These are phyloP conservation scores for Clarireedia homoeocarpa DNA, from an alignment of 2,329 filamentous ascomycete species.

Conservation along the genomic window DNA sequence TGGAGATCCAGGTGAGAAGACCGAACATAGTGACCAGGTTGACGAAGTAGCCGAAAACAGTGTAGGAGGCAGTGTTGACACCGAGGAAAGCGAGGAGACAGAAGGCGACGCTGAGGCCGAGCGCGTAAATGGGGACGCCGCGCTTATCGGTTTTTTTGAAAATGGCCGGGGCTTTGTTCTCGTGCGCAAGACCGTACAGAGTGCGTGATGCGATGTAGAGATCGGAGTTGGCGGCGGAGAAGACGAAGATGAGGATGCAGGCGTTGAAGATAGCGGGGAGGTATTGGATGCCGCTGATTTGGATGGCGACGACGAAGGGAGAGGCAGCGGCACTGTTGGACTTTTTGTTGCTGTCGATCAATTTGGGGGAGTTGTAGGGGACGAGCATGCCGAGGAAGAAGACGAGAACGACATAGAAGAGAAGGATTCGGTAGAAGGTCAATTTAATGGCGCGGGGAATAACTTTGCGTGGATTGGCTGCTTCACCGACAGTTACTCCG, in stretches of 20 bases:
- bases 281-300: constrained; percentile 53
- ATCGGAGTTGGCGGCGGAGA: constrained; percentile 51
- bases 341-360: constrained; percentile 41
- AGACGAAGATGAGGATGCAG: constrained; percentile 60
- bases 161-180: constrained; percentile 55
- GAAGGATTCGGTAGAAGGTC: constrained; percentile 51
- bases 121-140: constrained; percentile 41
- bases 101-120: constrained; percentile 41
- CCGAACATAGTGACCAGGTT: constrained; percentile 47
- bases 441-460: constrained; percentile 56
- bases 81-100: constrained; percentile 62
- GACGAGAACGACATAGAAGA: constrained; percentile 55
- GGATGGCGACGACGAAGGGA: constrained; percentile 50
- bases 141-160: constrained; percentile 51
- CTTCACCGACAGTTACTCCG: constrained; percentile 57
- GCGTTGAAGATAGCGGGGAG: constrained; percentile 63
- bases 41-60: constrained; percentile 64
- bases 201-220: constrained; percentile 62
- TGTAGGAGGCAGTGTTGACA: constrained; percentile 47
- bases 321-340: constrained; percentile 37
- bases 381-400: constrained; percentile 54
- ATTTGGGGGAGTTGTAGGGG: constrained; percentile 53
- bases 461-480: constrained; percentile 53
- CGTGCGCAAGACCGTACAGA: constrained; percentile 59
- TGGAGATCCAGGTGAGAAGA: constrained; percentile 29